Conservation (phyloP, 257 asterid species). For the Penstemon davidsonii region DNA sequence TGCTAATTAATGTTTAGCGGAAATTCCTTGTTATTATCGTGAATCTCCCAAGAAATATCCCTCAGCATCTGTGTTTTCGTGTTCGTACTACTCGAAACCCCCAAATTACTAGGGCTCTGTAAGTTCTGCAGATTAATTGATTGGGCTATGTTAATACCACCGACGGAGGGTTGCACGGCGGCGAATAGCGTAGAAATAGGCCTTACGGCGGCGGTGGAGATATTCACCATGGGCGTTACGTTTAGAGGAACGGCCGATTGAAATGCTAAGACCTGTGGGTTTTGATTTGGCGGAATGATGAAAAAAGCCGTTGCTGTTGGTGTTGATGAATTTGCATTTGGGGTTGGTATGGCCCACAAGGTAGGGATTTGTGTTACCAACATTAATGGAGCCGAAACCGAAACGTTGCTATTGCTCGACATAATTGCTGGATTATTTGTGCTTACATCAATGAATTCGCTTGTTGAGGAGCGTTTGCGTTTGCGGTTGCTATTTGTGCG, state of each 20-base stretch:
- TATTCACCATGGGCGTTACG: slow-evolving; percentile 37
- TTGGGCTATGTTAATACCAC: background rate
- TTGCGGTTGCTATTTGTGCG: slow-evolving; percentile 34
- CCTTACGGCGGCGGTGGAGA: slow-evolving; percentile 36
- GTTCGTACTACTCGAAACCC: slow-evolving; percentile 34
- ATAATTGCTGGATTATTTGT: slow-evolving; percentile 31
- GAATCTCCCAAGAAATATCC: slow-evolving; percentile 51
- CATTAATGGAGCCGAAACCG: slow-evolving; percentile 62
- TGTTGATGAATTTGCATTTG: slow-evolving; percentile 31
- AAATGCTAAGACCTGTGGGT: slow-evolving; percentile 48
- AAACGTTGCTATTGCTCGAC: slow-evolving; percentile 33
- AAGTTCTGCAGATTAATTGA: slow-evolving; percentile 27
- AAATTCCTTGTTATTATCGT: slow-evolving; percentile 38
- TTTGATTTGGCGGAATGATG: slow-evolving; percentile 48
- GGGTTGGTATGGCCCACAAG: slow-evolving; percentile 50
- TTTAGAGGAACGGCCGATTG: slow-evolving; percentile 38
- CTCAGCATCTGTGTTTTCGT: slow-evolving; percentile 37
- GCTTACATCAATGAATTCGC: slow-evolving; percentile 34
- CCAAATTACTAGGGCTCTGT: slow-evolving; percentile 8
- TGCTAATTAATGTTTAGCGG: slow-evolving; percentile 29
- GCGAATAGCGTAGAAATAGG: slow-evolving; percentile 40
- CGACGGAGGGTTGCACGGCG: slow-evolving; percentile 33
- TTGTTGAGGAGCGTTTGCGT: slow-evolving; percentile 35
- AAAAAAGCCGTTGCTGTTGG: slow-evolving; percentile 41
- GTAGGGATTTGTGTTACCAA: slow-evolving; percentile 45